Evolutionary conservation across 148 eudicot species (phyloP), one percentile per base, ranked within the genome.

Genomic region (Nepenthes gracilis): DNA sequence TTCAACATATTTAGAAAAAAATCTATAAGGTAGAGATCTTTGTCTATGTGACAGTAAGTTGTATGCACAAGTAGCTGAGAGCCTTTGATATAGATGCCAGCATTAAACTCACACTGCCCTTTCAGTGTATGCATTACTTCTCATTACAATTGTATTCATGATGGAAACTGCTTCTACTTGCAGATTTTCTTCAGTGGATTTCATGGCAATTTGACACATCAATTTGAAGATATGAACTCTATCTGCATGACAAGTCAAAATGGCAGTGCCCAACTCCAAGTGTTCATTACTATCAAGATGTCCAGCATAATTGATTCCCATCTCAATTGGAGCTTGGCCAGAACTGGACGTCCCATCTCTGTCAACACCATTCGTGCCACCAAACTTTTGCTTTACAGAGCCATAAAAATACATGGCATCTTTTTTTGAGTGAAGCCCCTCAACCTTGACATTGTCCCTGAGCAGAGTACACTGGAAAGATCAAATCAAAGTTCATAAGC

Each of bases 401-500:
- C 50, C 56, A 72, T 38, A 62, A 58, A 51, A 60, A 33, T 60
- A 66, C 55, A 67, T 55, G 45, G 64, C 63, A 63, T 60, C 70
- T 65, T 73, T 64, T 49, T 57, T 69, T 56, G 77, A 71, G 49
- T 61, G 62, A 70, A 66, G 48, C 35, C 70, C 79, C 73, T 80
- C 82, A 47, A 80, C 73, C 75, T 67, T 66, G 75, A 82, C 74
- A 86, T 79, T 84, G 69, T 84, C 88, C 96, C 97, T 92, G 97
- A 76, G 81, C 73, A 83, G 72, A 83, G 88, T 64, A 86, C 83
- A 90, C 91, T 82, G 88, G 79, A 76, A 75, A 64, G 74, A 86
- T 87, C 85, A 85, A 87, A 74, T 78, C 76, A 85, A 81, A 83
- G 90, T 71, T 74, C 62, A 84, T 74, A 82, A 85, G 90, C 77